Percentiles rank a stretch among this genome's conserved stretches.
Evolutionary conservation across 495 filamentous ascomycete species (phyloP).

Genomic region (Penicillium tannophilum): DNA sequence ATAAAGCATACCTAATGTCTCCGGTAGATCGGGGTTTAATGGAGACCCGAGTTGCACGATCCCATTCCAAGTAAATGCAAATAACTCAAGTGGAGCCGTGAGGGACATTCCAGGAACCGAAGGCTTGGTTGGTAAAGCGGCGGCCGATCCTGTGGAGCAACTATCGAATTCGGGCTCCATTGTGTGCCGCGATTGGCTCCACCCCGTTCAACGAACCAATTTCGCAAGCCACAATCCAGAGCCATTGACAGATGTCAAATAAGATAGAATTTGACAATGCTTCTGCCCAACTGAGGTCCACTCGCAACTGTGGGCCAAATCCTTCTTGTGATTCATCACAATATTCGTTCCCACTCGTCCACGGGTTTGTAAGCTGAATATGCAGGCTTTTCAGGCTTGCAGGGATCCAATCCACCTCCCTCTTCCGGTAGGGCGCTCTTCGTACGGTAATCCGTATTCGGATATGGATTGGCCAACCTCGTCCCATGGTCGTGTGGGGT

Average conservation of each 20-base stretch:
- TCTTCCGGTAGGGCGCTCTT: not conserved
- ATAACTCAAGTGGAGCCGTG: slow-evolving; percentile 10
- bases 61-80: slow-evolving; percentile 8
- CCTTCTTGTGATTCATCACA: not conserved
- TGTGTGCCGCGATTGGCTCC: slow-evolving; percentile 12
- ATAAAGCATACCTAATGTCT: not conserved
- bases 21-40: slow-evolving; percentile 7
- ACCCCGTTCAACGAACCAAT: not conserved
- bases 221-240: slow-evolving; percentile 8
- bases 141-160: slow-evolving; percentile 23
- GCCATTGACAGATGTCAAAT: slow-evolving; percentile 17
- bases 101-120: not conserved
- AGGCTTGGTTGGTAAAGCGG: slow-evolving; percentile 6
- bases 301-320: not conserved
- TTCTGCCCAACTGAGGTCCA: not conserved
- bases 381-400: not conserved
- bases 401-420: not conserved
- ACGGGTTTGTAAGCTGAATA: not conserved
- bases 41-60: slow-evolving; percentile 4
- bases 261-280: not conserved
- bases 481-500: slow-evolving; percentile 12
- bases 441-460: not conserved
- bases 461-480: not conserved
- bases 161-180: slow-evolving; percentile 8
- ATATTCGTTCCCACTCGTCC: not conserved